phyloP scores from a whole-genome alignment of 2,329 filamentous ascomycete species.

The Grosmannia serpens region DNA sequence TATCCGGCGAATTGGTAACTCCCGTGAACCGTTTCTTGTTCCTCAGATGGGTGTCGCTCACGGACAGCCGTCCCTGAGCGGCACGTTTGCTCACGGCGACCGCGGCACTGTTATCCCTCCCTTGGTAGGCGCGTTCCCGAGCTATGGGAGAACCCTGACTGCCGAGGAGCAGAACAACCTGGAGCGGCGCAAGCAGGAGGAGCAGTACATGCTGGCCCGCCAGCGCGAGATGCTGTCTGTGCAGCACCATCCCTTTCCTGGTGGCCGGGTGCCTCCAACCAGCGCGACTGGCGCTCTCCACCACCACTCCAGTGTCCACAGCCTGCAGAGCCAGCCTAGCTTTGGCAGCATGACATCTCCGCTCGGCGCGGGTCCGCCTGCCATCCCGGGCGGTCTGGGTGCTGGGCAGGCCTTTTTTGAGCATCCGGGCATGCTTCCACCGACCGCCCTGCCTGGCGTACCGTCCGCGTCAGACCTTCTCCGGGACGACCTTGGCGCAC shows the following conservation, averaged over 20 bases:
- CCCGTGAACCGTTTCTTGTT: slow-evolving; percentile 91
- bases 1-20: slow-evolving; percentile 92
- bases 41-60: slow-evolving; percentile 94
- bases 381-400: slow-evolving; percentile 45
- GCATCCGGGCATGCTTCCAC: slow-evolving; percentile 29
- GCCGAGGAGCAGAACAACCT: slow-evolving; percentile 97
- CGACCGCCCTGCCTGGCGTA: slow-evolving; percentile 28
- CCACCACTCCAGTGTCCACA: slow-evolving; percentile 91
- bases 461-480: slow-evolving; percentile 39
- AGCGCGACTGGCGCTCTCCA: slow-evolving; percentile 46
- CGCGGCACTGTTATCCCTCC: slow-evolving; percentile 66
- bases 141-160: slow-evolving; percentile 90
- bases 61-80: slow-evolving; percentile 51
- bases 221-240: slow-evolving; percentile 80
- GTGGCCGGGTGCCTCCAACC: slow-evolving; percentile 13
- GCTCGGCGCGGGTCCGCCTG: slow-evolving; percentile 43
- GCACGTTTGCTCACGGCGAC: slow-evolving; percentile 35
- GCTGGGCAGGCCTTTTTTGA: slow-evolving; percentile 63
- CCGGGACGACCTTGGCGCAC: slow-evolving; percentile 53
- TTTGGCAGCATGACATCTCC: slow-evolving; percentile 93
- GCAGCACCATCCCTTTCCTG: slow-evolving; percentile 37
- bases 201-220: slow-evolving; percentile 91
- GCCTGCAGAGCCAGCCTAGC: slow-evolving; percentile 91
- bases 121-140: slow-evolving; percentile 86
- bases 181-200: slow-evolving; percentile 92